phyloP scores from a whole-genome alignment of 1,284 basidiomycete species.

The Cryptococcus sp. region DNA sequence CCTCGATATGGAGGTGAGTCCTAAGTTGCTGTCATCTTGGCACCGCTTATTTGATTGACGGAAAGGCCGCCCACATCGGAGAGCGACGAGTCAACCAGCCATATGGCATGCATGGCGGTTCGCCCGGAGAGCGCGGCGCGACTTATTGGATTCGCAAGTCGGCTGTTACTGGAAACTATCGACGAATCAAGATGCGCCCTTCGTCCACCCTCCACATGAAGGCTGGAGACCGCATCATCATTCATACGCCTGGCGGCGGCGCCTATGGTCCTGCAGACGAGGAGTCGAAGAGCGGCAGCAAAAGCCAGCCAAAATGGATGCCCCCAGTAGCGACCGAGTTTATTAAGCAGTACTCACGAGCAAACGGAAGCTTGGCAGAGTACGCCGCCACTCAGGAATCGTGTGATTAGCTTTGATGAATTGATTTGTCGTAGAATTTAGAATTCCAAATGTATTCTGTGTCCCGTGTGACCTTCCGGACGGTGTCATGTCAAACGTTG shows the following conservation, averaged over 20 bases:
- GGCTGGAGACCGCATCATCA: conserved; percentile 12
- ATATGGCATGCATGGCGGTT: conserved; percentile 87
- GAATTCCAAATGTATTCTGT: too few relatives aligned
- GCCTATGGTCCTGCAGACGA: conserved; percentile 4
- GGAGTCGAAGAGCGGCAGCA: conserved; percentile 2
- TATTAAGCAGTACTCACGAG: conserved; percentile 6
- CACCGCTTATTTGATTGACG: background rate
- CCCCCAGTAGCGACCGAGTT: conserved; percentile 4
- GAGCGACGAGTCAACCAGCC: conserved; percentile 86
- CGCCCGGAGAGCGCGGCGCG: conserved; percentile 69
- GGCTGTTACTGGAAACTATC: background rate
- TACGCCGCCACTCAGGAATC: conserved; percentile 10
- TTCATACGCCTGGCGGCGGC: conserved; percentile 13
- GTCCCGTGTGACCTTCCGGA: too few relatives aligned
- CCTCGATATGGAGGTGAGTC: conserved; percentile 14
- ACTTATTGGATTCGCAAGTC: conserved; percentile 66
- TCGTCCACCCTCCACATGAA: background rate
- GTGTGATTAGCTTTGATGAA: conserved; percentile 11
- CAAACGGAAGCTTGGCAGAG: conserved; percentile 13
- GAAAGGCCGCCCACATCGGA: conserved; percentile 59
- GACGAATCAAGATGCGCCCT: conserved; percentile 8
- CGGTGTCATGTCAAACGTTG: too few relatives aligned
- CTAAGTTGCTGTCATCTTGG: background rate
- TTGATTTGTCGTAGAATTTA: too few relatives aligned
- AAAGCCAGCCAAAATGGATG: conserved; percentile 1